A percentile compares a stretch with the other conserved stretches of the same genome.
phyloP scores from a whole-genome alignment of 2,329 filamentous ascomycete genomes.

The Pleurostoma richardsiae region DNA sequence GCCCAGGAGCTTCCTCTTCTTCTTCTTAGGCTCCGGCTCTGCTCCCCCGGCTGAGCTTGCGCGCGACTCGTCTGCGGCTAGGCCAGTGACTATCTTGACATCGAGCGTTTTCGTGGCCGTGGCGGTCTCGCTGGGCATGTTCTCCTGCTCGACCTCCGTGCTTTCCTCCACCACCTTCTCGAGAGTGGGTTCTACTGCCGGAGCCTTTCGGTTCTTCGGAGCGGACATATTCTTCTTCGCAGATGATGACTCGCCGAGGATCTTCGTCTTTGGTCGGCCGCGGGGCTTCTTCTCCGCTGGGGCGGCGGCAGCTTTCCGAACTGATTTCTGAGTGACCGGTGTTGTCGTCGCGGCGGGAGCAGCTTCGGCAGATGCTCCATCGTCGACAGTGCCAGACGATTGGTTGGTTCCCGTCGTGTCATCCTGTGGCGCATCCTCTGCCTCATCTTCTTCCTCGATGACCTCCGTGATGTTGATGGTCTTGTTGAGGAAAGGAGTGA shows the following conservation, averaged over 20 bases:
- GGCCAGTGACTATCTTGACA: slow-evolving; percentile 16
- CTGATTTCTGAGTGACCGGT: slow-evolving; percentile 1
- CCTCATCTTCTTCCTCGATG: slow-evolving; percentile 27
- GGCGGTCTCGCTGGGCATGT: slow-evolving; percentile 20
- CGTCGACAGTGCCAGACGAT: background rate
- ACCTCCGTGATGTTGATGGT: slow-evolving; percentile 43
- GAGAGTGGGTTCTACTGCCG: slow-evolving; percentile 19
- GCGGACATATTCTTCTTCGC: slow-evolving; percentile 39
- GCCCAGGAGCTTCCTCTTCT: slow-evolving; percentile 69
- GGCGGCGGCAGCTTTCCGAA: slow-evolving; percentile 11
- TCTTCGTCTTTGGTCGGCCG: slow-evolving; percentile 37
- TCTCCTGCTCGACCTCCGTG: slow-evolving; percentile 22
- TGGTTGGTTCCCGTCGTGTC: slow-evolving; percentile 1
- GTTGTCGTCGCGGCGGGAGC: slow-evolving; percentile 7
- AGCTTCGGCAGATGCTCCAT: slow-evolving; percentile 2
- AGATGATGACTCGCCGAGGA: slow-evolving; percentile 37
- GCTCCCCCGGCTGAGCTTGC: slow-evolving; percentile 5
- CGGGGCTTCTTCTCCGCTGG: slow-evolving; percentile 31
- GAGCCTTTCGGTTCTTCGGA: slow-evolving; percentile 16
- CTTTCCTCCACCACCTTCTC: slow-evolving; percentile 35
- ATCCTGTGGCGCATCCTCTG: slow-evolving; percentile 11
- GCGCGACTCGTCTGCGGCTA: slow-evolving; percentile 12
- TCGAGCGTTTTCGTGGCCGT: slow-evolving; percentile 23
- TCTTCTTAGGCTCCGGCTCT: slow-evolving; percentile 48
- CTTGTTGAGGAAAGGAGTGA: slow-evolving; percentile 86